Conservation (phyloP, 1,284 basidiomycete genomes). For the Microstroma glucosiphilum region DNA sequence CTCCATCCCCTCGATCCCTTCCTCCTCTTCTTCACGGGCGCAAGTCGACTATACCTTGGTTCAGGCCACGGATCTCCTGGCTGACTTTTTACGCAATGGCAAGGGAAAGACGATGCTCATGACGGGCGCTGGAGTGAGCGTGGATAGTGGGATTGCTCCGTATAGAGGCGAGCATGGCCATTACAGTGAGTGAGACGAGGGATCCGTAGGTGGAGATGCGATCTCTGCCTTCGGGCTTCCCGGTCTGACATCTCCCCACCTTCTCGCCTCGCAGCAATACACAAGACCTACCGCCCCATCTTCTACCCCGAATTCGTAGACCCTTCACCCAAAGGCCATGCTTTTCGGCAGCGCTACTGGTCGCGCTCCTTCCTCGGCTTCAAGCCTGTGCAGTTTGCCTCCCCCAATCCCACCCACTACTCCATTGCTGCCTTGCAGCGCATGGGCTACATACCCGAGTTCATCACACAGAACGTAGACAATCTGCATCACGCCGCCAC, state of each 20-base stretch:
- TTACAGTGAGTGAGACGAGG: slow-evolving; percentile 19
- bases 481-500: slow-evolving; percentile 45
- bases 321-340: slow-evolving; percentile 25
- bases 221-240: neutral
- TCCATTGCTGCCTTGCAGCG: slow-evolving; percentile 43
- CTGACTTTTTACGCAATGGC: slow-evolving; percentile 23
- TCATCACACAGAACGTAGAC: slow-evolving; percentile 50
- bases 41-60: slow-evolving; percentile 26
- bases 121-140: slow-evolving; percentile 45
- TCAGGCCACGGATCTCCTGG: slow-evolving; percentile 25
- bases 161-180: slow-evolving; percentile 46
- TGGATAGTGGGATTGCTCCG: slow-evolving; percentile 48
- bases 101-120: slow-evolving; percentile 31
- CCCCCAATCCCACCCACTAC: slow-evolving; percentile 45
- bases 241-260: neutral
- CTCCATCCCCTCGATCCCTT: slow-evolving; percentile 45
- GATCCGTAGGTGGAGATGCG: neutral
- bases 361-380: slow-evolving; percentile 47
- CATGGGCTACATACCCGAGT: slow-evolving; percentile 33
- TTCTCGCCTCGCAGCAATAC: slow-evolving; percentile 16
- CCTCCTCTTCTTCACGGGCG: slow-evolving; percentile 16
- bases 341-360: slow-evolving; percentile 42
- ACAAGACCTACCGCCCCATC: slow-evolving; percentile 47
- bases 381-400: slow-evolving; percentile 16
- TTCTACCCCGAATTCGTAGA: slow-evolving; percentile 48